Evolutionary conservation across 2,329 filamentous ascomycete genomes (phyloP).

Genomic region (Aureobasidium sp.): DNA sequence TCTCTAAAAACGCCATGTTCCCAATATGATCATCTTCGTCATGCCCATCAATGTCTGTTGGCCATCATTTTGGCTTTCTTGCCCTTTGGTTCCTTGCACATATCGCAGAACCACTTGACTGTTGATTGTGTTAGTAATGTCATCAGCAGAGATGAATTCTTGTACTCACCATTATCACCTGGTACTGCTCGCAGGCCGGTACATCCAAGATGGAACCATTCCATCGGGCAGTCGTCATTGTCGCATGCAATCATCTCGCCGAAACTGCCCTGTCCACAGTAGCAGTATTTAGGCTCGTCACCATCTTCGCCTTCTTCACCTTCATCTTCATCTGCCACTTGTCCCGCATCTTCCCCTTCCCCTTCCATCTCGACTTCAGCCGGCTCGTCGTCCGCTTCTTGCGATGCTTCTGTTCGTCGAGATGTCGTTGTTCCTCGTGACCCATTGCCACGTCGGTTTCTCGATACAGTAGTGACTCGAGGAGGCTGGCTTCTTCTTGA

Average conservation of each 20-base stretch:
- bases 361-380: constrained; percentile 14
- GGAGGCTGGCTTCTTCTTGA: constrained; percentile 23
- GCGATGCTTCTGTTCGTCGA: constrained; percentile 15
- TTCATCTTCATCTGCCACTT: constrained; percentile 42
- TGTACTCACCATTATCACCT: constrained; percentile 39
- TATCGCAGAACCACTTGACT: constrained; percentile 46
- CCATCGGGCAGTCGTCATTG: constrained; percentile 56
- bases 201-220: constrained; percentile 63
- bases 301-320: constrained; percentile 47
- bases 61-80: constrained; percentile 8
- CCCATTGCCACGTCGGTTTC: constrained; percentile 16
- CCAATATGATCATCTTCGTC: background rate
- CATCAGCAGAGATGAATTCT: background rate
- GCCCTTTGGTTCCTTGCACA: constrained; percentile 32
- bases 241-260: constrained; percentile 64
- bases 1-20: background rate
- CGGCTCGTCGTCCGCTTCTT: constrained; percentile 24
- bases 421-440: constrained; percentile 13
- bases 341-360: constrained; percentile 31
- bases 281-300: constrained; percentile 57
- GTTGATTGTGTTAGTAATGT: background rate
- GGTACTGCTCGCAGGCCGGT: constrained; percentile 56
- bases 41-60: constrained; percentile 10
- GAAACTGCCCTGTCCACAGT: constrained; percentile 58
- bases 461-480: constrained; percentile 28